Percentiles rank a stretch among this genome's conserved stretches.
phyloP scores from a whole-genome alignment of 176 grass and related monocot species.

The Chrysopogon serrulatus region DNA sequence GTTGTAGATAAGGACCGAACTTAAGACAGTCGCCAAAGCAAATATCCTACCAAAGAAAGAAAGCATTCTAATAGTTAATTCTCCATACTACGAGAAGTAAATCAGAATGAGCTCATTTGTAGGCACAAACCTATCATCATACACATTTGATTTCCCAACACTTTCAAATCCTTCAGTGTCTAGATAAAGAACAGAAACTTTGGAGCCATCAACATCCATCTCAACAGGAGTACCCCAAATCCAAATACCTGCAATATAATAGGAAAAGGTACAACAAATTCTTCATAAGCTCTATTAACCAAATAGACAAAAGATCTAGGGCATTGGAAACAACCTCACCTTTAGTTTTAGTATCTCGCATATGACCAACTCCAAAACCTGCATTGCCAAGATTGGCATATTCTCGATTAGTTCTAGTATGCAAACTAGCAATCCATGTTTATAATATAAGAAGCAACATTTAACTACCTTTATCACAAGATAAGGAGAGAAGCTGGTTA shows the following conservation, averaged over 20 bases:
- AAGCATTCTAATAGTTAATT: neutral
- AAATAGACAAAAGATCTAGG: neutral
- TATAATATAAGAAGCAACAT: conserved; percentile 17
- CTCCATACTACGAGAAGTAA: neutral
- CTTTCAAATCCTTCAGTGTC: conserved; percentile 99
- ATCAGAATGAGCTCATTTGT: neutral
- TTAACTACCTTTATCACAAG: conserved; percentile 95
- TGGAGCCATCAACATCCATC: conserved; percentile 79
- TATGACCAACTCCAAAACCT: conserved; percentile 99
- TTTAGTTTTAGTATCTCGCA: conserved; percentile 99
- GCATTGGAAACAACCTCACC: conserved; percentile 23
- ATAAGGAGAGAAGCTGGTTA: conserved; percentile 92
- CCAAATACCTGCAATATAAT: conserved; percentile 73
- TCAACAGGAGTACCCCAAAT: conserved; percentile 94
- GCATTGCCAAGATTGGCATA: conserved; percentile 20
- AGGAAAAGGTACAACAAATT: neutral
- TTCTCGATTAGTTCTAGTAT: neutral
- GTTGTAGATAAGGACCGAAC: conserved; percentile 99
- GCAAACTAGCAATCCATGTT: neutral
- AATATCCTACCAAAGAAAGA: conserved; percentile 61
- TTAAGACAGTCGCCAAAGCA: conserved; percentile 96
- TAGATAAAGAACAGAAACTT: conserved; percentile 94
- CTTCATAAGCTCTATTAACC: neutral
- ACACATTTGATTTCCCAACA: conserved; percentile 98
- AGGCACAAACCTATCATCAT: conserved; percentile 88